These are phyloP conservation scores for Aureobasidium melanogenum DNA, from an alignment of 2,329 filamentous ascomycete species.

Conservation along the genomic window DNA sequence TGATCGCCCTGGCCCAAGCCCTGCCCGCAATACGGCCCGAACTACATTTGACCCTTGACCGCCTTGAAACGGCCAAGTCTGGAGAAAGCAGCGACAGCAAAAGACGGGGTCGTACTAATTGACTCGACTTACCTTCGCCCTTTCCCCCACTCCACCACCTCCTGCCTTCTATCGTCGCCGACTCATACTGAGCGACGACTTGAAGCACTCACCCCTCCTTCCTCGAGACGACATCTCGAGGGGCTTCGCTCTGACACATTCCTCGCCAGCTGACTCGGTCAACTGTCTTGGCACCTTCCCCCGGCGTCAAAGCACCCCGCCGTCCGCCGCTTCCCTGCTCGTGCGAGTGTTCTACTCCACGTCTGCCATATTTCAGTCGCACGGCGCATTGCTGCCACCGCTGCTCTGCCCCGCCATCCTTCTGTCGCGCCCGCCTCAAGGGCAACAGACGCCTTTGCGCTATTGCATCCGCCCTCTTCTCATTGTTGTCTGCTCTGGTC, in stretches of 20 bases:
- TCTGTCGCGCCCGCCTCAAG: not conserved
- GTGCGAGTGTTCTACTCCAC: conserved; percentile 5
- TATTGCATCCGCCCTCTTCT: not conserved
- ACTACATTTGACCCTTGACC: conserved; percentile 7
- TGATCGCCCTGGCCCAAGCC: conserved; percentile 8
- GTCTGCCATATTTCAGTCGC: conserved; percentile 1
- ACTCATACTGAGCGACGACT: not conserved
- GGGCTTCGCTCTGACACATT: conserved; percentile 12
- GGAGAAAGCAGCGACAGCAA: conserved; percentile 11
- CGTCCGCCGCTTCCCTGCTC: conserved; percentile 10
- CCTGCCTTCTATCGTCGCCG: not conserved
- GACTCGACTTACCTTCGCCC: conserved; percentile 5
- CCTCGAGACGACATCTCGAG: not conserved
- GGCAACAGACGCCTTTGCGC: conserved; percentile 1
- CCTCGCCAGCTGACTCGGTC: conserved; percentile 11
- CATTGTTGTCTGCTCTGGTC: not conserved
- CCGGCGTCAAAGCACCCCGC: conserved; percentile 10
- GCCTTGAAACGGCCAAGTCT: conserved; percentile 10
- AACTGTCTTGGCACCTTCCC: conserved; percentile 6
- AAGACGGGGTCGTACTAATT: conserved; percentile 7
- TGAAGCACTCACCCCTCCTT: not conserved
- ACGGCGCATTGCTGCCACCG: conserved; percentile 4
- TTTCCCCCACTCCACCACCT: not conserved
- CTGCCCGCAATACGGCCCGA: conserved; percentile 5
- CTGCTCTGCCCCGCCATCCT: conserved; percentile 1